Evolutionary conservation across 768 basidiomycete genomes (phyloP), one percentile per base, ranked within the genome.

Genomic region (Leccinellum rugosiceps): DNA sequence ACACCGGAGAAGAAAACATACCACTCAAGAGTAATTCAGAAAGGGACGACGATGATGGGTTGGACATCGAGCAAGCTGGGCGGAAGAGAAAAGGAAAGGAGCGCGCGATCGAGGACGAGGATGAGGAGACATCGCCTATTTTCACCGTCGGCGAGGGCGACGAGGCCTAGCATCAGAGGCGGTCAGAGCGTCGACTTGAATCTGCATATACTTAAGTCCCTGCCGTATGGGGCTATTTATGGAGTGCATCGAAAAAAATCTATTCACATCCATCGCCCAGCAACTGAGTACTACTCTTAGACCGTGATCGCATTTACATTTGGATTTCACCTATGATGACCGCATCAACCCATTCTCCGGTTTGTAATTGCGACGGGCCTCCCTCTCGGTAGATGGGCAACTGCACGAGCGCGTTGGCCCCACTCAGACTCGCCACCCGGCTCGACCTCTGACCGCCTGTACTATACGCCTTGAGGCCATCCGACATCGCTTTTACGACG

Each of bases 371-470:
- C 19, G 66, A 66, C n/a, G 69, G 70, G 11, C 71, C 73, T 8
- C 67, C 64, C 6, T 73, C 68, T 45, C 61, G 69, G 52, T 71
- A 60, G 31, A 76, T 69, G 3, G 92, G 92, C 21, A 94, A 68
- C 21, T 86, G 78, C 1, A 89, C 83, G 44, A 95, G 73, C 2
- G 85, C 92, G 68, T 94, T 94, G 15, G 92, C 91, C 2, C 87
- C 87, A 43, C 80, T 85, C 50, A 96, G 65, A 63, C 92, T 94
- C 13, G 87, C 87, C 4, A 88, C 86, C 23, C 90, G 78, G 65
- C 88, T 91, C 17, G 92, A 93, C 6, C 92, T 77, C 68, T 96
- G 94, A 0, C 92, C 90, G 23, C 94, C 93, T 0, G 93, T 95
- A 54, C 87, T 92, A 61, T 77, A 82, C 2, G 91, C 93, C 55